Base-by-base conservation (phyloP, 306 rosid species). In the Trichosanthes truncata region DNA sequence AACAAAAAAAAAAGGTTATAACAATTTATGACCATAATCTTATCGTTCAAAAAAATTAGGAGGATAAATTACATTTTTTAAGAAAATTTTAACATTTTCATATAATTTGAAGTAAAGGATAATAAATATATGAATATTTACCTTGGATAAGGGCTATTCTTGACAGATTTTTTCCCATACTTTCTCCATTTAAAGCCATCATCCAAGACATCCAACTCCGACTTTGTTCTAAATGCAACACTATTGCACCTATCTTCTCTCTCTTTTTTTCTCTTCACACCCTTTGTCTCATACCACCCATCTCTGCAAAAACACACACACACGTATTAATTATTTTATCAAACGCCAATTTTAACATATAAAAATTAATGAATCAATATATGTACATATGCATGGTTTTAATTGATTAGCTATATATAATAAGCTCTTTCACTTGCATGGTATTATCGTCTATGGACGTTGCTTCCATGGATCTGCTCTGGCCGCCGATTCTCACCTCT, bases 171-270 rank as follows among this genome's bases (percentile, higher is more conserved):
- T 86, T 88, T 91, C 11, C 97, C 97, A 31, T 91, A 91, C 88
- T 91, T 91, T 80, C 97, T 86, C 97, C 97, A 91, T 74, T 87
- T 91, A 86, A 83, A 91, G 41, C 97, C 97, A 82, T 91, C 94
- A 67, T 90, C 92, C 92, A 91, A 84, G 13, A 91, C 35, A 80
- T 91, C 97, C 36, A 87, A 76, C 84, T 87, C 92, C 53, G 94
- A 87, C 84, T 80, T 87, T 3, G 94, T 91, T 82, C 83, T 90
- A 68, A 91, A 91, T 21, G 91, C 91, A 74, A 91, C 69, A 75
- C 84, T 86, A 63, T 46, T 25, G 33, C 65, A 13, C n/a, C 66
- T 49, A 51, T 18, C 26, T 14, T 20, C 79, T 51, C 49, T 26
- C 7, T n/a, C 33, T 11, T 51, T 43, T 31, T 18, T 68, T 77